phyloP scores from a whole-genome alignment of 192 early-diverging fungal genomes.

The Gigaspora rosea region DNA sequence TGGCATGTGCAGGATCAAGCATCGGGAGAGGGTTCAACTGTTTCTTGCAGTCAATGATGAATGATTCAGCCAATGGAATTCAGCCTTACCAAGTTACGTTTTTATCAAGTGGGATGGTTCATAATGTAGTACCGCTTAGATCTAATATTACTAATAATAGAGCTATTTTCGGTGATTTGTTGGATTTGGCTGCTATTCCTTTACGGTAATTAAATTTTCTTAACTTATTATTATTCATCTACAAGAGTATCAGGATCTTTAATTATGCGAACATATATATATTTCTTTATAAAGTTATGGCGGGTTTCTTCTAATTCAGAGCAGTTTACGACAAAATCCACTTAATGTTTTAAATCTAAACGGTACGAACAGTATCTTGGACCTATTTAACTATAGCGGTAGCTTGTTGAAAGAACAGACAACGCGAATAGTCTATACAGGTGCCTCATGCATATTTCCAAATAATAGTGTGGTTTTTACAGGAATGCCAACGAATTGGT shows the following conservation, averaged over 20 bases:
- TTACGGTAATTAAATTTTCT: neutral
- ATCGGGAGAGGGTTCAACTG: constrained; percentile 1
- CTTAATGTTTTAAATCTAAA: neutral
- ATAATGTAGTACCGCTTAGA: neutral
- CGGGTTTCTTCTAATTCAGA: neutral
- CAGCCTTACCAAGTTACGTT: constrained; percentile 2
- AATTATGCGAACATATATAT: neutral
- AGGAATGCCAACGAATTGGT: neutral
- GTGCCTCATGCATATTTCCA: neutral
- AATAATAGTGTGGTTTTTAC: constrained; percentile 2
- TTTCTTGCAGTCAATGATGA: constrained; percentile 3
- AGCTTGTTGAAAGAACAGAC: neutral
- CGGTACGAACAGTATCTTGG: neutral
- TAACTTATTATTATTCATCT: neutral
- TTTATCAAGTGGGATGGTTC: constrained; percentile 15
- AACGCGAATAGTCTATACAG: neutral
- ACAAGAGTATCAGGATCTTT: neutral
- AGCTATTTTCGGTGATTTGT: neutral
- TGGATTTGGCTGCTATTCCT: neutral
- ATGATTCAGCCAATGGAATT: neutral
- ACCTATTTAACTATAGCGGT: neutral
- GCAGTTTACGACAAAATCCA: constrained; percentile 10
- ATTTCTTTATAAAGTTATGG: neutral
- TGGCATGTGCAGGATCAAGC: constrained; percentile 5
- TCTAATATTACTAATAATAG: neutral